These are phyloP conservation scores for Boletus reticuloceps DNA, from an alignment of 768 basidiomycete genomes.

Conservation along the genomic window DNA sequence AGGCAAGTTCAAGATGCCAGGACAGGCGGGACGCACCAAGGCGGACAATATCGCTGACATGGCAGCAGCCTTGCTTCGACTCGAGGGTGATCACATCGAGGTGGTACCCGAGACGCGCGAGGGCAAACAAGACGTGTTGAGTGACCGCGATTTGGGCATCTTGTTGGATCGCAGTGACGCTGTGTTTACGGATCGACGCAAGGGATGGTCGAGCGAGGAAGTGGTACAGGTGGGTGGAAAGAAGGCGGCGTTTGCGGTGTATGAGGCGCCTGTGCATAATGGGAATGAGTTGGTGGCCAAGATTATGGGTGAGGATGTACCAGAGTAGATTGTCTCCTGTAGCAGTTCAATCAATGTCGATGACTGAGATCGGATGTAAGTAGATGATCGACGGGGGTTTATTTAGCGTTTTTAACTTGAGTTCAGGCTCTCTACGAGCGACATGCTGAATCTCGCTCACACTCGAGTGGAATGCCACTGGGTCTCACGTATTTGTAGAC, in stretches of 20 bases:
- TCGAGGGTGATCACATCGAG: slow-evolving; percentile 89
- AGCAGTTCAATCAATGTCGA: too few species aligned
- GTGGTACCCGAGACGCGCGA: slow-evolving; percentile 70
- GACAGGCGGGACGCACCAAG: slow-evolving; percentile 50
- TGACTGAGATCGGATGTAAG: too few species aligned
- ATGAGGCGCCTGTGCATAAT: slow-evolving; percentile 59
- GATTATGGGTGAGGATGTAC: slow-evolving; percentile 52
- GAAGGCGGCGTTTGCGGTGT: slow-evolving; percentile 75
- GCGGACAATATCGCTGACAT: slow-evolving; percentile 74
- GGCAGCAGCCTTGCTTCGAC: slow-evolving; percentile 69
- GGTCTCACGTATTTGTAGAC: too few species aligned
- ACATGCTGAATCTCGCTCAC: too few species aligned
- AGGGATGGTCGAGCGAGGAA: slow-evolving; percentile 64
- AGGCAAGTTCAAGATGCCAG: slow-evolving; percentile 85
- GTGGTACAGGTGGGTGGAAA: slow-evolving; percentile 4
- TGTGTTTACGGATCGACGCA: slow-evolving; percentile 67
- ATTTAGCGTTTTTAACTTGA: too few species aligned
- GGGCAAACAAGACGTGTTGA: slow-evolving; percentile 71
- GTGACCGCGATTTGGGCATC: slow-evolving; percentile 75
- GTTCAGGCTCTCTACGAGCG: too few species aligned
- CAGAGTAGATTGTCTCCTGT: slow-evolving; percentile 4
- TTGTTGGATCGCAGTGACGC: slow-evolving; percentile 77
- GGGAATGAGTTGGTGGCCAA: slow-evolving; percentile 69
- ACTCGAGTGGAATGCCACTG: too few species aligned
- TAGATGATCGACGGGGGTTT: too few species aligned